These are phyloP conservation scores for Aspergillaceae sp. DNA, from an alignment of 2,329 filamentous ascomycete species.

Conservation along the genomic window DNA sequence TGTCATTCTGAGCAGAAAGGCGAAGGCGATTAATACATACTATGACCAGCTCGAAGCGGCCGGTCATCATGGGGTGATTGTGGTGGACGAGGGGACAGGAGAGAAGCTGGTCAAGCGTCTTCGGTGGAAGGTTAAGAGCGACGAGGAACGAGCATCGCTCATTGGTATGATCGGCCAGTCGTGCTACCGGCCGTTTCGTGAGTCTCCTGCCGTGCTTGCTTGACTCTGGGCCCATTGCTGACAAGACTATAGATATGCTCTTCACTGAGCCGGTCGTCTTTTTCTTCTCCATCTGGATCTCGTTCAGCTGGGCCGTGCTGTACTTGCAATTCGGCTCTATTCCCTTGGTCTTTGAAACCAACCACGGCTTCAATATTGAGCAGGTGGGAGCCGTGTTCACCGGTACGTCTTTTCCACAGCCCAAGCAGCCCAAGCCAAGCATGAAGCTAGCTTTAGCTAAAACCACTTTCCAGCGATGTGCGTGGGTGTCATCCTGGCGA, in stretches of 20 bases:
- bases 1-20: constrained; percentile 70
- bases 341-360: constrained; percentile 63
- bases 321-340: constrained; percentile 78
- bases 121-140: constrained; percentile 70
- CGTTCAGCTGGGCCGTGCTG: constrained; percentile 81
- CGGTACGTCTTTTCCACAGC: constrained; percentile 16
- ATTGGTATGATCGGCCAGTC: constrained; percentile 63
- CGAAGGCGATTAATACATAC: constrained; percentile 64
- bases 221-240: background rate
- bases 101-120: constrained; percentile 44
- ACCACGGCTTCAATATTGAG: constrained; percentile 59
- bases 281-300: constrained; percentile 78
- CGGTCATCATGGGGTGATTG: constrained; percentile 51
- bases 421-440: too few relatives aligned
- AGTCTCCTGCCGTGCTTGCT: constrained; percentile 13
- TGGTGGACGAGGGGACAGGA: constrained; percentile 24
- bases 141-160: constrained; percentile 65
- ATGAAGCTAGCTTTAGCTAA: constrained; percentile 3
- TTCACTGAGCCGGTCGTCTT: constrained; percentile 56
- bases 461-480: constrained; percentile 47
- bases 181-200: constrained; percentile 64
- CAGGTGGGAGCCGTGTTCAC: constrained; percentile 65
- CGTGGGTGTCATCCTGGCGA: constrained; percentile 57
- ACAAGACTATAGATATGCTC: constrained; percentile 40
- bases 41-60: constrained; percentile 63